Percentiles rank a stretch among this genome's conserved stretches.
phyloP scores from a whole-genome alignment of 495 filamentous ascomycete genomes.

The Amniculicola lignicola region DNA sequence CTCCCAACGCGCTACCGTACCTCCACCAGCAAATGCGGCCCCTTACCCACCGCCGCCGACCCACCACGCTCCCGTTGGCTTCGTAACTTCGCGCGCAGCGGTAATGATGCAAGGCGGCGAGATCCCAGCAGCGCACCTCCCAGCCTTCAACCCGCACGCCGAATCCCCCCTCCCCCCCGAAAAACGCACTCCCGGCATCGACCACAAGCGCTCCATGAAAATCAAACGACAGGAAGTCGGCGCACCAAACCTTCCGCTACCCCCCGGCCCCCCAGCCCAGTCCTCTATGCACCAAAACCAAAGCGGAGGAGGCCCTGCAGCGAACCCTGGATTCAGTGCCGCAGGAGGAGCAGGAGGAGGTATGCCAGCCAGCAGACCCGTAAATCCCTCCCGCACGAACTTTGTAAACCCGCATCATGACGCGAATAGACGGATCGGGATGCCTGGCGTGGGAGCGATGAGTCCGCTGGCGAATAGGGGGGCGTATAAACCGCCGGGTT shows the following conservation, averaged over 20 bases:
- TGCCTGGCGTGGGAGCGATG: conserved; percentile 53
- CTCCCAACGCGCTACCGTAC: not conserved
- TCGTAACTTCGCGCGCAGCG: conserved; percentile 75
- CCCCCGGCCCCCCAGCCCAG: conserved; percentile 28
- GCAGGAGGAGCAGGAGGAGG: not conserved
- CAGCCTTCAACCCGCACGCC: conserved; percentile 73
- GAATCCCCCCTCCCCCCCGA: conserved; percentile 73
- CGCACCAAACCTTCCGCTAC: conserved; percentile 29
- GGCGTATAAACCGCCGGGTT: conserved; percentile 55
- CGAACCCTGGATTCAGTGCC: too few species aligned
- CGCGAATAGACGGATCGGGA: conserved; percentile 67
- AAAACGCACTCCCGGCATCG: conserved; percentile 83
- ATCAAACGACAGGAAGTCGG: conserved; percentile 52
- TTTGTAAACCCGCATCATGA: conserved; percentile 71
- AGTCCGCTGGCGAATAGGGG: conserved; percentile 58
- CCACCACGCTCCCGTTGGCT: conserved; percentile 49
- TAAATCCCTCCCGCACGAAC: conserved; percentile 41
- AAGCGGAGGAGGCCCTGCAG: too few species aligned
- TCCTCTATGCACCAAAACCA: too few species aligned
- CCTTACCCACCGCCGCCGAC: conserved; percentile 11
- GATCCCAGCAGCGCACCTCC: conserved; percentile 45
- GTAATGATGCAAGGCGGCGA: conserved; percentile 38
- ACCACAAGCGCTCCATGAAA: conserved; percentile 69
- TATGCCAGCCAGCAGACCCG: not conserved
- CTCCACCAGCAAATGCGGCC: conserved; percentile 23